These are phyloP conservation scores for Agastache rugosa DNA, from an alignment of 257 asterid species.

Conservation along the genomic window DNA sequence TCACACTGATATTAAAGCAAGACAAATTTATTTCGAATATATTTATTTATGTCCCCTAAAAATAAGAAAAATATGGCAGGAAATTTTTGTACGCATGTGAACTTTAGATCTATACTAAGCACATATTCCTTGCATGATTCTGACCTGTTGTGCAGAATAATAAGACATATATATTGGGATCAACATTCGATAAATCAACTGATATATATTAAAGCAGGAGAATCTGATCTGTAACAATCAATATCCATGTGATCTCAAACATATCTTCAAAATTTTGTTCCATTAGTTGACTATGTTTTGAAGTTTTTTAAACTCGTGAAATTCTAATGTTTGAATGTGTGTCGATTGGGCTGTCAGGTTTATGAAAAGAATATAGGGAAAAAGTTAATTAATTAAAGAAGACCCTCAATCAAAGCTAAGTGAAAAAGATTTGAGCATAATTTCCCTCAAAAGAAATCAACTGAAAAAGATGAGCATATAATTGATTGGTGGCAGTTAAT, in stretches of 20 bases:
- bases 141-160: background rate
- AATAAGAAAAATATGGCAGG: background rate
- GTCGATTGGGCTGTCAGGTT: background rate
- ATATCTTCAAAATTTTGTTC: background rate
- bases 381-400: background rate
- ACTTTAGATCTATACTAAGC: background rate
- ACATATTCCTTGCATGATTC: conserved; percentile 5
- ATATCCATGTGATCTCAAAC: conserved; percentile 26
- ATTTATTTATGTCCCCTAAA: background rate
- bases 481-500: too few species aligned
- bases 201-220: conserved; percentile 6
- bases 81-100: conserved; percentile 10
- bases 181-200: background rate
- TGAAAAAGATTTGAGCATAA: background rate
- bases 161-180: background rate
- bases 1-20: too few species aligned
- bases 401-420: conserved; percentile 9
- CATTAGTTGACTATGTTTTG: background rate
- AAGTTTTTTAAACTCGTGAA: background rate
- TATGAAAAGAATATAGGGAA: background rate
- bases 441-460: background rate
- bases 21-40: too few species aligned
- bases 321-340: conserved; percentile 1
- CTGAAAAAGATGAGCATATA: background rate
- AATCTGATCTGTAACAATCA: conserved; percentile 24